Base-by-base conservation (phyloP, 306 rosid genomes). In the Pyrus bretschneideri region DNA sequence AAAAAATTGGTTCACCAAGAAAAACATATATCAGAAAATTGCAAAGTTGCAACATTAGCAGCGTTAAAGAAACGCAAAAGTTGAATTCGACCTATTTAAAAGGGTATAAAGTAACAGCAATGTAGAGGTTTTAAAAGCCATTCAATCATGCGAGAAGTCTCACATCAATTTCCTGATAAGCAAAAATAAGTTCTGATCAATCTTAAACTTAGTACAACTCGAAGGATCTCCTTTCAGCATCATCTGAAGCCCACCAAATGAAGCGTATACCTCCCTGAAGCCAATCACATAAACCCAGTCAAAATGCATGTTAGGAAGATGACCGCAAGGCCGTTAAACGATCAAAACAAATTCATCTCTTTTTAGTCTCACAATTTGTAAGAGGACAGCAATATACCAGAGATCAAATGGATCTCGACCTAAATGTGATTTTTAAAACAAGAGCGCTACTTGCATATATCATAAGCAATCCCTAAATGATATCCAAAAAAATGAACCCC, bases 161-260 rank as follows among this genome's bases (percentile, higher is more conserved):
- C 70, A 79, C 29, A 80, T 18, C 63, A 93, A 40, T 77, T 93
- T 93, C 86, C 98, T 83, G 4, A 89, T 67, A 11, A 93, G 96
- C 66, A 93, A 77, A 74, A 93, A 91, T 90, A 93, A 61, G 35
- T 77, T 89, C 88, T 89, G 90, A 71, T 91, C 96, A 17, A 81
- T 69, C 72, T 76, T 83, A 78, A 93, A 88, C 62, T 88, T 82
- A 11, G 77, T 75, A 83, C 92, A 91, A 59, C 78, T 87, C 38
- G 84, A 76, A 33, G 92, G 85, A 77, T 92, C 87, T 11, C 92
- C 97, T 81, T 77, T 87, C 81, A 95, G 81, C 93, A 86, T 70
- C 93, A 95, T 75, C 87, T 90, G 97, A 42, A 90, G 96, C 70
- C 97, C 97, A 46, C 99, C 99, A 81, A 89, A 92, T 22, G 99